Evolutionary conservation across 2,329 filamentous ascomycete genomes (phyloP), one percentile per base, ranked within the genome.

Genomic region (Hypoxylon sp.): DNA sequence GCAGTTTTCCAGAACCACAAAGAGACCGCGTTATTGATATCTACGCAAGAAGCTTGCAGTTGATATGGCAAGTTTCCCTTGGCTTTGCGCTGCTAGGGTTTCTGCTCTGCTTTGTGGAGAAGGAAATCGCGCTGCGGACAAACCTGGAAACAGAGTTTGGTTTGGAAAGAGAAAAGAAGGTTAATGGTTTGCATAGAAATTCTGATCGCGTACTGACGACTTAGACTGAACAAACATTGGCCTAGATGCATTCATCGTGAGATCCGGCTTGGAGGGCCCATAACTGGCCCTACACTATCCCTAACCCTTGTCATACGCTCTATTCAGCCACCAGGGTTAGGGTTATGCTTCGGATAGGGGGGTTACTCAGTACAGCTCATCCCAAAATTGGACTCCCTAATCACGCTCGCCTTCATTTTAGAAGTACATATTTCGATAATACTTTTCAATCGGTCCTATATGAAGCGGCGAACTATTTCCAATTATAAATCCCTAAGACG

Each of bases 101-200:
- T 9, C n/a, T 52, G 5, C 7, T 52, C 5, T 34, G 20, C 2
- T 47, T 46, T 5, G 11, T 46, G 2, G 35, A 46, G 23, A 36
- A 36, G 19, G 42, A 47, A 27, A 36, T 52, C 5, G 8, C 8
- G 19, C 20, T 46, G 5, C 8, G 41, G n/a, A 40, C 26, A 8
- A 6, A 29, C 5, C 41, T 51, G n/a, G 41, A 51, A 20, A 51
- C 48, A 3, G 29, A 51, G 11, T 51, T 51, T 25, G 41, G 41
- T 1, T 20, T 40, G 7, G 40, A 51, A 9, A 40, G 29, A 9
- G 43, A 38, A 20, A 45, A 20, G 13, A 29, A 13, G 20, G n/a
- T 3, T 2, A 15, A 13, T 32, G 23, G 35, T 15, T 38, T 26
- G 20, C 19, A 38, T 15, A 20, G 21, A 15, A 12, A 21, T 6